Percentiles rank a stretch among this genome's conserved stretches.
phyloP scores from a whole-genome alignment of 176 grass and related monocot species.

The Alloteropsis semialata region DNA sequence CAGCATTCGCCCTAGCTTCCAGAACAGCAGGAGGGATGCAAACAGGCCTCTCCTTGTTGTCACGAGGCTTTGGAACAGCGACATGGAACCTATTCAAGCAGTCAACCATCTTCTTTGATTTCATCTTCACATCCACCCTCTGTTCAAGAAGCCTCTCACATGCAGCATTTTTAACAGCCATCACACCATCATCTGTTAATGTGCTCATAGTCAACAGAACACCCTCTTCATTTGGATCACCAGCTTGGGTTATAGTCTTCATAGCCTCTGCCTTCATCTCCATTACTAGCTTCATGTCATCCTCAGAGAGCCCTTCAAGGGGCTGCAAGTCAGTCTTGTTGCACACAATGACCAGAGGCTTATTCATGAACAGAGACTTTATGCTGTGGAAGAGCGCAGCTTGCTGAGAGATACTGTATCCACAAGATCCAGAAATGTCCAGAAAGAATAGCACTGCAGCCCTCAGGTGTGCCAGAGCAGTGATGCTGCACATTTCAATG shows the following conservation, averaged over 20 bases:
- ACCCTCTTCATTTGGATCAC: slow-evolving; percentile 61
- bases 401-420: slow-evolving; percentile 71
- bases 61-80: slow-evolving; percentile 77
- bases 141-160: slow-evolving; percentile 62
- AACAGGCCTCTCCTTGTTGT: slow-evolving; percentile 58
- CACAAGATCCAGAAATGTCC: slow-evolving; percentile 80
- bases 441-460: slow-evolving; percentile 63
- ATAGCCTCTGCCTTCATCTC: slow-evolving; percentile 59
- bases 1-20: slow-evolving; percentile 40
- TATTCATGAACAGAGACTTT: slow-evolving; percentile 81
- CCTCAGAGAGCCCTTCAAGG: slow-evolving; percentile 60
- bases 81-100: slow-evolving; percentile 77
- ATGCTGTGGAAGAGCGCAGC: slow-evolving; percentile 81
- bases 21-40: slow-evolving; percentile 46
- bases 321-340: slow-evolving; percentile 81
- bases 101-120: slow-evolving; percentile 63
- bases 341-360: slow-evolving; percentile 72
- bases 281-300: slow-evolving; percentile 70
- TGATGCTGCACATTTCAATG: slow-evolving; percentile 64
- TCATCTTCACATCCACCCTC: slow-evolving; percentile 62
- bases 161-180: slow-evolving; percentile 63
- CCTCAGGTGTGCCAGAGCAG: slow-evolving; percentile 54
- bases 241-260: slow-evolving; percentile 50
- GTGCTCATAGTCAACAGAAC: slow-evolving; percentile 77
- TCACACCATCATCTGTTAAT: slow-evolving; percentile 78